phyloP scores from a whole-genome alignment of 306 rosid genomes.

The Luffa acutangula region DNA sequence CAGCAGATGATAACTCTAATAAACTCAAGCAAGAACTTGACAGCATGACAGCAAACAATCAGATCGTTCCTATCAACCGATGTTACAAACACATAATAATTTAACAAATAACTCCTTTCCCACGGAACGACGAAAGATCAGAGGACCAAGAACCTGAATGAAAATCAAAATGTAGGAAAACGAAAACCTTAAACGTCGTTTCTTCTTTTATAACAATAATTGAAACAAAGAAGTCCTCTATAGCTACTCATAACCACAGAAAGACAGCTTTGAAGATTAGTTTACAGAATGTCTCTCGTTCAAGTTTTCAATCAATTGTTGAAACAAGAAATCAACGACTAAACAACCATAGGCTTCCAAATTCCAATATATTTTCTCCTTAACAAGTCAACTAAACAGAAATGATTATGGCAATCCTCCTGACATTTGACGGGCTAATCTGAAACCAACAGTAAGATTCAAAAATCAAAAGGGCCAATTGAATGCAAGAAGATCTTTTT shows the following conservation, averaged over 20 bases:
- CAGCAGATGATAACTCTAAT: conserved; percentile 52
- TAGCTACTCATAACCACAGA: neutral
- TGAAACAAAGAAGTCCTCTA: neutral
- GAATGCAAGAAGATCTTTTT: neutral
- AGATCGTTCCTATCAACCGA: conserved; percentile 5
- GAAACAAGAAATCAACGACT: neutral
- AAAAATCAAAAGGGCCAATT: neutral
- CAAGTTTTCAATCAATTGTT: neutral
- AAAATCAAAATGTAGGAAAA: neutral
- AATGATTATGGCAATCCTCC: neutral
- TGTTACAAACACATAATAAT: neutral
- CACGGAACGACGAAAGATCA: neutral
- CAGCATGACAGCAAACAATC: conserved; percentile 28
- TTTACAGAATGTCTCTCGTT: neutral
- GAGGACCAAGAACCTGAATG: neutral
- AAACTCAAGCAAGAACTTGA: conserved; percentile 47
- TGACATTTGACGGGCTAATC: neutral
- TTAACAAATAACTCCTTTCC: neutral
- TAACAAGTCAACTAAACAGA: conserved; percentile 1
- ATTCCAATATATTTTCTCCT: neutral
- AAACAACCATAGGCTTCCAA: neutral
- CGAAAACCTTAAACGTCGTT: neutral
- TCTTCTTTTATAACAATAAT: neutral
- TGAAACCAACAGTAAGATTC: neutral
- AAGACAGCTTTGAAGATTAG: neutral